Percentiles rank a stretch among this genome's conserved stretches.
Conservation (phyloP, 164 flowering plant species). For the Tinospora cordifolia region DNA sequence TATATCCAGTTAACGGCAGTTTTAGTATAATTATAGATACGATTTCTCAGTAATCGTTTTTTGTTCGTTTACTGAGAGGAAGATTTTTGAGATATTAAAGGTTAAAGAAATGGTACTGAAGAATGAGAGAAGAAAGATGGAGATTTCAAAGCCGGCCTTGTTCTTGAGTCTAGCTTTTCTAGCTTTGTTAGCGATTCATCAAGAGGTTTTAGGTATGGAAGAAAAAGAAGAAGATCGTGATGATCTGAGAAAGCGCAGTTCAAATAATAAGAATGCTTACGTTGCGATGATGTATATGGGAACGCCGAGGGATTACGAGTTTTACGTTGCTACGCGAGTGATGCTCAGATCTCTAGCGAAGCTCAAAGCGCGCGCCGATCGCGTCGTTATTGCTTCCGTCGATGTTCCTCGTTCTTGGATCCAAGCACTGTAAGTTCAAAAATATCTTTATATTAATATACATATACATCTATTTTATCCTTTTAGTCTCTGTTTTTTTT, state of each 20-base stretch:
- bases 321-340: constrained; percentile 82
- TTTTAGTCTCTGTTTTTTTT: neutral
- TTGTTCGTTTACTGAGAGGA: neutral
- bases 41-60: no score
- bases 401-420: constrained; percentile 86
- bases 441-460: no score
- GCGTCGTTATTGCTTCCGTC: constrained; percentile 78
- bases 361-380: constrained; percentile 70
- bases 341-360: constrained; percentile 59
- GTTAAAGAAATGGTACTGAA: neutral
- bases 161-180: constrained; percentile 3
- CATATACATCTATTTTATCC: no score
- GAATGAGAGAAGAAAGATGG: neutral
- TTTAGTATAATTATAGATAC: no score
- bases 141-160: neutral
- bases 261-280: constrained; percentile 49
- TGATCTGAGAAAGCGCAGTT: neutral
- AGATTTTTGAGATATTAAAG: neutral
- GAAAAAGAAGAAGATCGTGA: neutral
- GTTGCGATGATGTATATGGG: constrained; percentile 99
- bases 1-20: no score
- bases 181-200: neutral
- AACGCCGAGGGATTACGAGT: constrained; percentile 95
- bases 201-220: neutral
- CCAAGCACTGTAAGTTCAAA: constrained; percentile 57